Evolutionary conservation across 495 filamentous ascomycete genomes (phyloP).

Genomic region (Annulohypoxylon bovei): DNA sequence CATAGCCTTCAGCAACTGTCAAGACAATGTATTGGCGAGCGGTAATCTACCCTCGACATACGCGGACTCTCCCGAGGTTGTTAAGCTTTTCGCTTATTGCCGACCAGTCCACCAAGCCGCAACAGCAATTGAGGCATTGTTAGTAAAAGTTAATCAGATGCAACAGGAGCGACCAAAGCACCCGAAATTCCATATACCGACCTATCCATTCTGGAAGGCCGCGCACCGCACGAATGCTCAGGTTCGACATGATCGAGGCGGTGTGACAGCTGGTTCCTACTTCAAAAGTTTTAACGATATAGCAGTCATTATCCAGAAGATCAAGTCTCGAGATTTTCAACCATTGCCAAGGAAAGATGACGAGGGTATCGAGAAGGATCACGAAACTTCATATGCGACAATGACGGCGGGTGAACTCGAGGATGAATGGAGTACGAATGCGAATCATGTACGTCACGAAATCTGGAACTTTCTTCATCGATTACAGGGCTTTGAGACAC

Average conservation of each 20-base stretch:
- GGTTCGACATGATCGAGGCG: constrained; percentile 67
- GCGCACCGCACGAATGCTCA: constrained; percentile 64
- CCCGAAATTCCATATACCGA: constrained; percentile 55
- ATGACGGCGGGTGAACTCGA: constrained; percentile 41
- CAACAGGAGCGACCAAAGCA: constrained; percentile 49
- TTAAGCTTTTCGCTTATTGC: constrained; percentile 65
- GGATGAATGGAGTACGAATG: constrained; percentile 38
- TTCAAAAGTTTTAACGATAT: constrained; percentile 60
- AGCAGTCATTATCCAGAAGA: constrained; percentile 47
- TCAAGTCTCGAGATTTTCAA: constrained; percentile 40
- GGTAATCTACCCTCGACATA: constrained; percentile 47
- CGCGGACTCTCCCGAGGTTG: constrained; percentile 54
- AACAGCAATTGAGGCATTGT: constrained; percentile 55
- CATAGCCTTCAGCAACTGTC: constrained; percentile 48
- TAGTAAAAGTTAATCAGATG: constrained; percentile 59
- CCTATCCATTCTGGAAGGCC: constrained; percentile 62
- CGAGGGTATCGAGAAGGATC: constrained; percentile 35
- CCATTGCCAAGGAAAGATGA: constrained; percentile 38
- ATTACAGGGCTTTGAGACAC: constrained; percentile 66
- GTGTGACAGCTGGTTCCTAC: constrained; percentile 61
- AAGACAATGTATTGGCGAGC: constrained; percentile 45
- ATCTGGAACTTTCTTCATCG: constrained; percentile 62
- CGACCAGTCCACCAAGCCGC: constrained; percentile 65
- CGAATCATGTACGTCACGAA: constrained; percentile 51
- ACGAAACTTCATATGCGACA: constrained; percentile 33